These are phyloP conservation scores for Sphagnum tenellum DNA, from an alignment of 225 moss, liverwort and hornwort genomes.

Conservation along the genomic window DNA sequence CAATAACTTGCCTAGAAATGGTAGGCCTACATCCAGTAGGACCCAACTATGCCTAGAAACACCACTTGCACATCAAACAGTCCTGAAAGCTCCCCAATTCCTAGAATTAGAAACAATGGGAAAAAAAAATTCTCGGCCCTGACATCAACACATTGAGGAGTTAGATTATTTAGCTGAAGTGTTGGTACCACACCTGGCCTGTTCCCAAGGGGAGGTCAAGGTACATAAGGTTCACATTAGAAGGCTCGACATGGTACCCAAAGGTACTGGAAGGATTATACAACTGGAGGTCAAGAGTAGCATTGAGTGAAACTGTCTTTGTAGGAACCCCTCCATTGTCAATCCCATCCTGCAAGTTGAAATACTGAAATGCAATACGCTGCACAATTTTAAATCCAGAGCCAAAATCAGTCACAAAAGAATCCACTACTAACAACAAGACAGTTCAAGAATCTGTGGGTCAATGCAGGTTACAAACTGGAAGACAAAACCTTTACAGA, in stretches of 20 bases:
- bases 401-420: too few species aligned
- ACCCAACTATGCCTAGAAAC: not conserved
- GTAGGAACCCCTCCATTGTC: conserved; percentile 77
- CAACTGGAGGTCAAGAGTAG: conserved; percentile 40
- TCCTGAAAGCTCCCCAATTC: not conserved
- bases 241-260: conserved; percentile 57
- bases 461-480: too few species aligned
- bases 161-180: not conserved
- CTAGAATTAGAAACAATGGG: not conserved
- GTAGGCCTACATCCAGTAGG: not conserved
- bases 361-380: conserved; percentile 51
- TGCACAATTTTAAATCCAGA: conserved; percentile 12
- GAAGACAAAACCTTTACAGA: too few species aligned
- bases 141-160: too few species aligned
- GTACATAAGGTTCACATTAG: conserved; percentile 31
- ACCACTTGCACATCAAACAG: too few species aligned
- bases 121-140: not conserved
- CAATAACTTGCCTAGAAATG: not conserved
- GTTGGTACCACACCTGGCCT: conserved; percentile 42
- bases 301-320: conserved; percentile 46
- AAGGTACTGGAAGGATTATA: conserved; percentile 72
- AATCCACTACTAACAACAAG: too few species aligned
- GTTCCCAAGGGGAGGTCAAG: conserved; percentile 51
- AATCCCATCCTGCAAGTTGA: conserved; percentile 48
- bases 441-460: too few species aligned